phyloP scores from a whole-genome alignment of 176 grass and related monocot species.

The Melocanna baccifera region DNA sequence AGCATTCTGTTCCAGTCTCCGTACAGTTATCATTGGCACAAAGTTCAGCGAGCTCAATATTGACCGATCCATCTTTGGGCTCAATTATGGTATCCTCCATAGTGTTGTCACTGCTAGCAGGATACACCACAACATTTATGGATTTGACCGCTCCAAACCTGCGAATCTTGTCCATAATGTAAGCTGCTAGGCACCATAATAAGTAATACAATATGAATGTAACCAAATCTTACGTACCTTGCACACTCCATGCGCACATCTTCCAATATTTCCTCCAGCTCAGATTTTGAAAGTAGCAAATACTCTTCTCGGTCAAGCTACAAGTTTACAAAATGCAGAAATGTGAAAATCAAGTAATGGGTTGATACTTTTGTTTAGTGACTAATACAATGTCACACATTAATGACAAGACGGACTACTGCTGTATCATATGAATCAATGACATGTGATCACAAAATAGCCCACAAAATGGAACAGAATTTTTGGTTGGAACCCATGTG shows the following conservation, averaged over 20 bases:
- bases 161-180: conserved; percentile 38
- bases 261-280: conserved; percentile 82
- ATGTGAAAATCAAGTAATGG: conserved; percentile 15
- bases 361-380: not conserved
- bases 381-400: not conserved
- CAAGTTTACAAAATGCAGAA: conserved; percentile 22
- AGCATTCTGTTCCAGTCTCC: conserved; percentile 24
- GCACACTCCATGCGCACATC: conserved; percentile 84
- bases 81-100: conserved; percentile 10
- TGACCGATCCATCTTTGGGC: conserved; percentile 21
- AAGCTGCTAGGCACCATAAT: conserved; percentile 25
- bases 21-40: not conserved
- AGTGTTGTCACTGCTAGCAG: conserved; percentile 16
- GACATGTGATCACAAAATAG: not conserved
- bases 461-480: not conserved
- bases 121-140: conserved; percentile 53
- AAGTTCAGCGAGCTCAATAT: conserved; percentile 17
- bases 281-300: conserved; percentile 69
- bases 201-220: conserved; percentile 14
- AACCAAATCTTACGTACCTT: conserved; percentile 47
- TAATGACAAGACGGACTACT: not conserved
- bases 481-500: not conserved
- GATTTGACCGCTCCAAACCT: conserved; percentile 97
- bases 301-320: conserved; percentile 75
- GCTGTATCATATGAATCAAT: conserved; percentile 6